Percentiles rank a stretch among this genome's conserved stretches.
phyloP scores from a whole-genome alignment of 257 asterid species.

The Verbascum thapsus region DNA sequence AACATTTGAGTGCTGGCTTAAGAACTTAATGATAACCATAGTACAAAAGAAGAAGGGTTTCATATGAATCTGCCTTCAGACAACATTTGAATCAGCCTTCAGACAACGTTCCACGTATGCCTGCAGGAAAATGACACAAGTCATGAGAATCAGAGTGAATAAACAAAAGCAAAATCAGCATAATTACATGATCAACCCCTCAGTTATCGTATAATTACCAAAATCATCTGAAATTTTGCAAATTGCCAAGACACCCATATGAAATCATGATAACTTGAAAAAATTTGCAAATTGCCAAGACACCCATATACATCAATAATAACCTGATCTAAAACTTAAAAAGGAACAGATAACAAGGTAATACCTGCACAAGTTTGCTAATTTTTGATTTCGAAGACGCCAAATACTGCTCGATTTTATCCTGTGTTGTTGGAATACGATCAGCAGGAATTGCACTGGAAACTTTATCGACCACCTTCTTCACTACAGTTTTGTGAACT shows the following conservation, averaged over 20 bases:
- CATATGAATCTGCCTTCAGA: too few species aligned
- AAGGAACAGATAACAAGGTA: constrained; percentile 11
- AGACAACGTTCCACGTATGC: constrained; percentile 42
- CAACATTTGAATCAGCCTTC: constrained; percentile 30
- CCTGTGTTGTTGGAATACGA: constrained; percentile 79
- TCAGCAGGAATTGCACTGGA: constrained; percentile 63
- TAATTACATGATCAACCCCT: too few species aligned
- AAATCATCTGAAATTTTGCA: too few species aligned
- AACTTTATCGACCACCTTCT: constrained; percentile 94
- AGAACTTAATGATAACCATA: constrained; percentile 8
- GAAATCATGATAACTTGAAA: too few species aligned
- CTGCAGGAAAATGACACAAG: constrained; percentile 29
- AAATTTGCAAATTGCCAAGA: too few species aligned
- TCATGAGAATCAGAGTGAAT: background rate
- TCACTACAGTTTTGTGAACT: constrained; percentile 85
- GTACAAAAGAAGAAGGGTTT: constrained; percentile 7
- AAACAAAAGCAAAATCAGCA: background rate
- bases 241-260: too few species aligned
- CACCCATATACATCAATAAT: background rate
- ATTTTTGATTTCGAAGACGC: constrained; percentile 72
- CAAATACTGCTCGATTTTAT: constrained; percentile 76
- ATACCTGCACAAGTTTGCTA: constrained; percentile 88
- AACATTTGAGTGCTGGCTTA: constrained; percentile 9
- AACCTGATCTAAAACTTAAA: background rate
- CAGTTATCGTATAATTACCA: too few species aligned